Evolutionary conservation across 192 early-diverging fungal genomes (phyloP), one percentile per base, ranked within the genome.

Genomic region (Podila epigama): DNA sequence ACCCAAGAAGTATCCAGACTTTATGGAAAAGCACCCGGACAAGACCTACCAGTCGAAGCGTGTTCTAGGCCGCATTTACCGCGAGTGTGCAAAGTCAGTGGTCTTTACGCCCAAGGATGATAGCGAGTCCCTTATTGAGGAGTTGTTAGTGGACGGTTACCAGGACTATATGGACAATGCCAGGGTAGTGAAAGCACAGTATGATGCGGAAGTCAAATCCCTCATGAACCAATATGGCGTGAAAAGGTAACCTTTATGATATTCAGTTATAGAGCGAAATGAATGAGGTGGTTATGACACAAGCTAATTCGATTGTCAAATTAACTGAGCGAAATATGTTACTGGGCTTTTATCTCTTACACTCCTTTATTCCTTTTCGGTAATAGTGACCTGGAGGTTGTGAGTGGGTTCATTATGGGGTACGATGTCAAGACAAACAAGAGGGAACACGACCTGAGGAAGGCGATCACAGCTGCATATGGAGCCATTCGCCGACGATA

Each of bases 181-280:
- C 2, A 60, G 75, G 9, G 31, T 34, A 0, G 51, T 42, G 16
- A 86, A 85, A 48, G 36, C 33, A 0, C 31, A 58, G 5, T 93
- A 92, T 55, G 85, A 93, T 61, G 58, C 66, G 27, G 83, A 86
- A 13, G 59, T 93, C 3, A 58, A 35, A 1, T 80, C 84, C 2
- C 41, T 91, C 10, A 89, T 91, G 89, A 89, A 88, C 52, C 90
- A 92, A 35, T 91, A 86, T 64, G 87, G 88, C 13, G 77, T 91
- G 18, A 68, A 53, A 22, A 77, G 66, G 73, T 77, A 51, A 16
- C 27, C 28, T 37, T 4, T 18, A n/a, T 61, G n/a, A n/a, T n/a
- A n/a, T n/a, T n/a, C n/a, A n/a, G n/a, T n/a, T n/a, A n/a, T n/a
- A n/a, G n/a, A n/a, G n/a, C n/a, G n/a, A n/a, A n/a, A n/a, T n/a